Percentiles rank a stretch among this genome's conserved stretches.
Conservation (phyloP, 495 filamentous ascomycete species). For the Daldinia loculata region DNA sequence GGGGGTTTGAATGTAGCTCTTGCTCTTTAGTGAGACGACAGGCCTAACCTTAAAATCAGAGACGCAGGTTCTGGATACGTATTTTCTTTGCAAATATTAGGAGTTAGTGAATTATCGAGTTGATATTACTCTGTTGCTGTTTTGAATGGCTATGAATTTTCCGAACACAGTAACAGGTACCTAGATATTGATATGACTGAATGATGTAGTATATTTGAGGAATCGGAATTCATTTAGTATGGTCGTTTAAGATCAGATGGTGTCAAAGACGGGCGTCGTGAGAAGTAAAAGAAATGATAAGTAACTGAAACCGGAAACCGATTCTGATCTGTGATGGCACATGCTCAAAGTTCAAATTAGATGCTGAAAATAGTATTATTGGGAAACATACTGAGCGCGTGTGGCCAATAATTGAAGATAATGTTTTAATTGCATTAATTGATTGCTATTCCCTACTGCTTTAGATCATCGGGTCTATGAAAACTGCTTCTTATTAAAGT, state of each 20-base stretch:
- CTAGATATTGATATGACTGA: not conserved
- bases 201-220: not conserved
- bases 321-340: not conserved
- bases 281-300: not conserved
- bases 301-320: not conserved
- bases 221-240: not conserved
- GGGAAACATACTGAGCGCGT: not conserved
- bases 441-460: slow-evolving; percentile 11
- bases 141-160: not conserved
- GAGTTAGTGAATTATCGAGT: not conserved
- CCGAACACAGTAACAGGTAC: not conserved
- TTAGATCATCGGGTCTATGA: slow-evolving; percentile 21
- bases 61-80: too few relatives aligned
- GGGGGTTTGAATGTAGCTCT: not conserved
- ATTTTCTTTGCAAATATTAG: not conserved
- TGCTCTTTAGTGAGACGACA: not conserved
- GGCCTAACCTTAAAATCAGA: not conserved
- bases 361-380: not conserved
- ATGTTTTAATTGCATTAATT: not conserved
- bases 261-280: not conserved
- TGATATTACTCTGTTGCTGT: not conserved
- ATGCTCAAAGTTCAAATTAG: not conserved
- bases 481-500: slow-evolving; percentile 23
- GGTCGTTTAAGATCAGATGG: too few relatives aligned
- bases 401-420: not conserved